Conservation (phyloP, 352 stramenopile species). For the Thraustochytrium striatum region DNA sequence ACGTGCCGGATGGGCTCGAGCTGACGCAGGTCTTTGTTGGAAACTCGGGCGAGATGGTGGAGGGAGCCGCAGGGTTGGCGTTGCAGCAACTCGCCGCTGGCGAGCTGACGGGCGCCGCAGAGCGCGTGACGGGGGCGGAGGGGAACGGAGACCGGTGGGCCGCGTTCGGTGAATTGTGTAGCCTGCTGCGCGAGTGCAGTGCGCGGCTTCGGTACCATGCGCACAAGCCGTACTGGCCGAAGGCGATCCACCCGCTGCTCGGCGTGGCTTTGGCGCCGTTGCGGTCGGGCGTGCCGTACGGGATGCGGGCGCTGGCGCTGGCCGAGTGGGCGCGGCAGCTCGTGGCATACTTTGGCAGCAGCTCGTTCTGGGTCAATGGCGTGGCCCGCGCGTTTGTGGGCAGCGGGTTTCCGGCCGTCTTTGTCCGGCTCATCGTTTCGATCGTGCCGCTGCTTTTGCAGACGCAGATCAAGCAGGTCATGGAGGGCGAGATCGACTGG, state of each 20-base stretch:
- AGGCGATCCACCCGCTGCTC: neutral
- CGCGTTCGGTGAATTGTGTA: neutral
- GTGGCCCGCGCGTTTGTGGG: neutral
- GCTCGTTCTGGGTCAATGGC: neutral
- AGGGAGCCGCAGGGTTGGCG: too few relatives aligned
- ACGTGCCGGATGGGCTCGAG: constrained; percentile 22
- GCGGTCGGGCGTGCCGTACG: neutral
- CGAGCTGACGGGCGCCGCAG: too few relatives aligned
- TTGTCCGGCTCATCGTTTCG: constrained; percentile 6
- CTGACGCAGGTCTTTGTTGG: constrained; percentile 42
- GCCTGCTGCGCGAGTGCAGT: neutral
- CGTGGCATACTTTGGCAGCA: neutral
- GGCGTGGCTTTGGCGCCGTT: neutral
- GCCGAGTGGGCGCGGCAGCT: neutral
- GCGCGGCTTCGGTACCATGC: neutral
- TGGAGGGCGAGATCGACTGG: constrained; percentile 45
- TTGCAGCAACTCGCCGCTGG: too few relatives aligned
- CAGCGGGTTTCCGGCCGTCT: neutral
- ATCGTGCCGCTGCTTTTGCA: constrained; percentile 21
- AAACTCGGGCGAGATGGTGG: neutral
- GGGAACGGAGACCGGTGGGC: neutral
- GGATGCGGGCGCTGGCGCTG: neutral
- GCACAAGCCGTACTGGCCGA: constrained; percentile 33
- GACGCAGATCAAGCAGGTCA: constrained; percentile 45
- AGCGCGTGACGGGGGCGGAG: neutral